Percentiles rank a stretch among this genome's conserved stretches.
phyloP scores from a whole-genome alignment of 208 protist species.

The Leishmania aethiopica region DNA sequence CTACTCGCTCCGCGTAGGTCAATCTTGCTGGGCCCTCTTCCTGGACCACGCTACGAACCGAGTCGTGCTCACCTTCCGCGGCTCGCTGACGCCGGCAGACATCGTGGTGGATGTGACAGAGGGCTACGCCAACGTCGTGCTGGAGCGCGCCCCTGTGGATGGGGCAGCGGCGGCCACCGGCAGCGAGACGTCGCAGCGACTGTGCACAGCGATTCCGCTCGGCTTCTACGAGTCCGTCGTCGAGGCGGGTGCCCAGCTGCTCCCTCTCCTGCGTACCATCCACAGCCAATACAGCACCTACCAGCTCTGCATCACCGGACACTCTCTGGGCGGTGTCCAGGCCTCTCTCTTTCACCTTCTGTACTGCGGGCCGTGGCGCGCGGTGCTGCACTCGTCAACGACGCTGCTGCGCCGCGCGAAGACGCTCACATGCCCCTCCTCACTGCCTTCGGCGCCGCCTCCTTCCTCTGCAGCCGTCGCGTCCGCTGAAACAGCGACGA shows the following conservation, averaged over 20 bases:
- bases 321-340: constrained; percentile 80
- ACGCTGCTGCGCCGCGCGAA: constrained; percentile 23
- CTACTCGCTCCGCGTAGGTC: constrained; percentile 48
- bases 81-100: constrained; percentile 67
- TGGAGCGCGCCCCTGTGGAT: background rate
- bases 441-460: constrained; percentile 9
- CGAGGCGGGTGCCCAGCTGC: constrained; percentile 38
- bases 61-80: constrained; percentile 77
- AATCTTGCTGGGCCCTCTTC: constrained; percentile 62
- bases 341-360: constrained; percentile 81
- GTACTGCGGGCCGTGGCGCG: constrained; percentile 36
- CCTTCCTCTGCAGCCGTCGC: background rate
- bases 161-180: background rate
- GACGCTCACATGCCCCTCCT: constrained; percentile 1
- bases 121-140: constrained; percentile 57
- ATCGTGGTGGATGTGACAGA: constrained; percentile 53
- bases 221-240: constrained; percentile 66
- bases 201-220: constrained; percentile 63
- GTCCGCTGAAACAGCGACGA: background rate
- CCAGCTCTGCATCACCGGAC: constrained; percentile 72
- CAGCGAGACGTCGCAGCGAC: constrained; percentile 9
- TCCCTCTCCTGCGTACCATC: constrained; percentile 46
- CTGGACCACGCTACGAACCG: constrained; percentile 63
- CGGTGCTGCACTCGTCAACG: constrained; percentile 12
- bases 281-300: constrained; percentile 58